A percentile compares a stretch with the other conserved stretches of the same genome.
Evolutionary conservation across 2,329 filamentous ascomycete species (phyloP).

Genomic region (Byssoonygena ceratinophila): DNA sequence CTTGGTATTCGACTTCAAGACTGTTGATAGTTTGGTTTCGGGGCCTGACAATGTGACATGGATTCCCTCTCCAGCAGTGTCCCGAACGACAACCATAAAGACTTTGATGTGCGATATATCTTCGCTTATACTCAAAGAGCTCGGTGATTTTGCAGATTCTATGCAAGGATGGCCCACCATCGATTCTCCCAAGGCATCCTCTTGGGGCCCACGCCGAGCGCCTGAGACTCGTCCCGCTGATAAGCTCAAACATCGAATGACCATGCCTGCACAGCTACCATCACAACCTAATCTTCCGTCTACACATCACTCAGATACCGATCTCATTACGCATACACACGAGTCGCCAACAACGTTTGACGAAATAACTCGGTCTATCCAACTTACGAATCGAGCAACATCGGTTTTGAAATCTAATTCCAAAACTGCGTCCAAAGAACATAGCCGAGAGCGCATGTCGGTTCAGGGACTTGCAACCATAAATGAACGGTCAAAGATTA

Average conservation of each 20-base stretch:
- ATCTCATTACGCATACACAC: conserved; percentile 25
- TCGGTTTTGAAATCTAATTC: conserved; percentile 30
- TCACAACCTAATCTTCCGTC: conserved; percentile 33
- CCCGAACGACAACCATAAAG: conserved; percentile 68
- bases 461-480: conserved; percentile 59
- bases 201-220: conserved; percentile 42
- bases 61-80: conserved; percentile 58
- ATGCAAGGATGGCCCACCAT: conserved; percentile 64
- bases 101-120: conserved; percentile 71
- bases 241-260: conserved; percentile 60
- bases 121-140: conserved; percentile 60
- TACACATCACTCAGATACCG: conserved; percentile 32
- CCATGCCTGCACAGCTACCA: conserved; percentile 56
- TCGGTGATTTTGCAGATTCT: conserved; percentile 62
- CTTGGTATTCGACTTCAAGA: conserved; percentile 65
- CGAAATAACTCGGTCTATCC: conserved; percentile 40
- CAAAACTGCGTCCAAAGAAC: conserved; percentile 40
- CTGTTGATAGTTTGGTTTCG: conserved; percentile 45
- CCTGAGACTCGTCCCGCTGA: conserved; percentile 43
- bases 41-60: conserved; percentile 55
- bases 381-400: conserved; percentile 30
- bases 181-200: conserved; percentile 56
- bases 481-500: conserved; percentile 66
- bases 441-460: conserved; percentile 51
- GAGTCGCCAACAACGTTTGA: conserved; percentile 47